Evolutionary conservation across 2,329 filamentous ascomycete genomes (phyloP), one percentile per base, ranked within the genome.

Genomic region (Penicillium sp.): DNA sequence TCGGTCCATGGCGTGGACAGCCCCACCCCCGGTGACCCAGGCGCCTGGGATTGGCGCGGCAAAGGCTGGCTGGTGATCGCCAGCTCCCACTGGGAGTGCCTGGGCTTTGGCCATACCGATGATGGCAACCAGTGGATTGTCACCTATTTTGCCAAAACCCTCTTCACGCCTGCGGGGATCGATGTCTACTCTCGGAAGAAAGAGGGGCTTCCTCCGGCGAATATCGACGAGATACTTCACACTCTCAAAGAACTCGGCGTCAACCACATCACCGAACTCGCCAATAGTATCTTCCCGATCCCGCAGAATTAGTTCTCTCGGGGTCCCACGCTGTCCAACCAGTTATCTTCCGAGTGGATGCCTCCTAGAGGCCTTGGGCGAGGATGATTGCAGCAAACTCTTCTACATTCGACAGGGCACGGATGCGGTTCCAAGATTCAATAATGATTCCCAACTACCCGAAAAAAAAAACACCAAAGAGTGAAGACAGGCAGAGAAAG

Each of bases 111-210:
- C 3, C 30, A 43, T 20, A 36, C 19, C 6, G 50, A 41, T 20
- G 66, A 65, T 63, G 74, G 76, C 53, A 48, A 49, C 11, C 53
- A 68, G 21, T 94, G 86, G 86, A 80, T 79, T 1, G 86, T 94
- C 10, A 94, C 86, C 4, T 91, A 84, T 75, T 94, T 94, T 64
- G 82, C 83, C 48, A 83, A 86, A 57, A 94, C 86, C 16, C 53
- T 90, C 30, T 94, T 94, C 54, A 93, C 87, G 5, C 84, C 84
- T 48, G 86, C 87, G 41, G 88, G 88, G 0, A 57, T 94, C 19
- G 88, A 94, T 65, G 65, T 94, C 7, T 93, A 91, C 63, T 81
- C 79, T 31, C 75, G 84, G 52, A 29, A 36, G 2, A 48, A 42
- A 28, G 37, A 39, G 20, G 51, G 50, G 0, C 16, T 53, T 6